Base-by-base conservation (phyloP, 2,329 filamentous ascomycete genomes). In the Aspergillus pseudoviridinutans region DNA sequence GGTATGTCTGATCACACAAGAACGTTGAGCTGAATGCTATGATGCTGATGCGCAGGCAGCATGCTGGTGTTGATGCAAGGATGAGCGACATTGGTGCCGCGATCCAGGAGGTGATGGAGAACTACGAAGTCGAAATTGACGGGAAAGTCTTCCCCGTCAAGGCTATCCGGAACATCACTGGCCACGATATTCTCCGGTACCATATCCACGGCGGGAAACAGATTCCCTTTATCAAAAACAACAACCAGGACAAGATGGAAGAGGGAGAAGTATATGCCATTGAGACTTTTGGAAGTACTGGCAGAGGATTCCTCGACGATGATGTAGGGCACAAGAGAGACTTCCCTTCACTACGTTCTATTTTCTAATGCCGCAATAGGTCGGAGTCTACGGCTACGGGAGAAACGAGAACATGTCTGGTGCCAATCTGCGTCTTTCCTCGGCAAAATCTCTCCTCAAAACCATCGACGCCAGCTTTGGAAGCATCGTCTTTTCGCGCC, bases 391-490 rank as follows among this genome's bases (percentile, higher is more conserved):
- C 54, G 81, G 81, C 12, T 85, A 84, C 51, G 79, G 78, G 2
- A 69, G 78, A 58, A 70, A 75, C 20, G 62, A 72, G 2, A 59
- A 78, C 57, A 76, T 76, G 1, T 74, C 70, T 20, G 22, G 58
- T 42, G 64, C 70, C 9, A 58, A 69, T 29, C 60, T 81, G 38
- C 77, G 73, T 50, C 78, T 84, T 10, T 73, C 79, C 3, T 83
- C 81, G 1, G 84, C 85, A 12, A 84, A 82, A 58, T 77, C 79
- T 5, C 68, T 88, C 44, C 76, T 84, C 59, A 83, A 82, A 64
- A 82, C 76, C 0, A 87, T 88, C 64, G 78, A 82, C 51, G 80
- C 84, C 63, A 85, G 87, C 58, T 88, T 88, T 57, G 83, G 84
- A 22, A 84, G 81, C 0, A 64, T 88, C 28, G 82, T 84, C 1